Evolutionary conservation across 1,139 yeast genomes (phyloP).

Genomic region (Debaryomyces coudertii): DNA sequence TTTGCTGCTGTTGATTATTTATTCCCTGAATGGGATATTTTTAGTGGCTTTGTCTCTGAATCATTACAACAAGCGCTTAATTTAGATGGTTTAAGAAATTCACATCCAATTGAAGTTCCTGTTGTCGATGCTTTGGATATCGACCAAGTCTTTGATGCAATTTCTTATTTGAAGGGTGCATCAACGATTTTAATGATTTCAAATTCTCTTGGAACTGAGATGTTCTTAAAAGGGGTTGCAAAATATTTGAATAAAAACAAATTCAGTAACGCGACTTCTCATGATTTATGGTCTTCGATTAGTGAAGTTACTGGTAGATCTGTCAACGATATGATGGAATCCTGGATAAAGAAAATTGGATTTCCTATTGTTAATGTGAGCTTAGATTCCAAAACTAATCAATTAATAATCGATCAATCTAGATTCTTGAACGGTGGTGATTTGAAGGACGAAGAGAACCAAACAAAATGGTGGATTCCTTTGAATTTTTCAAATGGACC

Average conservation of each 20-base stretch:
- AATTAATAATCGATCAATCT: slow-evolving; percentile 63
- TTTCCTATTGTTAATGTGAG: slow-evolving; percentile 75
- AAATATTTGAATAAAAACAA: slow-evolving; percentile 68
- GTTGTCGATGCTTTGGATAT: slow-evolving; percentile 57
- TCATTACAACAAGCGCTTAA: slow-evolving; percentile 55
- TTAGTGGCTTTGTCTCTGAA: slow-evolving; percentile 55
- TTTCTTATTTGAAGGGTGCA: slow-evolving; percentile 82
- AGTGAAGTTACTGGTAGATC: slow-evolving; percentile 76
- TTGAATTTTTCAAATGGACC: slow-evolving; percentile 46
- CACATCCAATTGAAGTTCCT: slow-evolving; percentile 64
- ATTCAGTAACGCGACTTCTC: slow-evolving; percentile 76
- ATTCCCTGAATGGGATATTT: slow-evolving; percentile 62
- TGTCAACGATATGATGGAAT: slow-evolving; percentile 69
- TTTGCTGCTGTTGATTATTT: slow-evolving; percentile 54
- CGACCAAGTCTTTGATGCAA: slow-evolving; percentile 60
- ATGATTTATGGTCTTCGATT: slow-evolving; percentile 79
- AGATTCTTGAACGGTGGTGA: slow-evolving; percentile 82
- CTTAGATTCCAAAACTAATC: slow-evolving; percentile 33
- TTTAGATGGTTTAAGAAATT: slow-evolving; percentile 55
- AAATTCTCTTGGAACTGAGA: slow-evolving; percentile 65
- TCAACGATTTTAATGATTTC: slow-evolving; percentile 73
- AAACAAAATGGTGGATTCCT: slow-evolving; percentile 79
- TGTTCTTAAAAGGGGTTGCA: slow-evolving; percentile 72
- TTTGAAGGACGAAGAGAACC: slow-evolving; percentile 70
- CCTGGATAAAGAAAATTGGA: slow-evolving; percentile 84